phyloP scores from a whole-genome alignment of 306 rosid genomes.

The Prinsepia uniflora region DNA sequence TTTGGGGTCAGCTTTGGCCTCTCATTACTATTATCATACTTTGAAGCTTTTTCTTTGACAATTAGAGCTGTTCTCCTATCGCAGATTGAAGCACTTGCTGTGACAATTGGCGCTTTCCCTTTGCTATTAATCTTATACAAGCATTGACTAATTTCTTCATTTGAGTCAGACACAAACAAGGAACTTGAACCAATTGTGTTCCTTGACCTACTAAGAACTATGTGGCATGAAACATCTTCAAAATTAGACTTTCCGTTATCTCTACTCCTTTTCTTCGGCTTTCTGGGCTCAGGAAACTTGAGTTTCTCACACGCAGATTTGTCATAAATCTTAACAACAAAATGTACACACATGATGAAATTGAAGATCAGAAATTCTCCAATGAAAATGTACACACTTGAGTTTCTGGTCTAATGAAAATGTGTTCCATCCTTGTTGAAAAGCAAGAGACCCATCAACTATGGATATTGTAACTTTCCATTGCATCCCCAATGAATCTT shows the following conservation, averaged over 20 bases:
- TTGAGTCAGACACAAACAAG: conserved; percentile 20
- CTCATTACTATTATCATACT: conserved; percentile 8
- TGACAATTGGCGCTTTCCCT: conserved; percentile 1
- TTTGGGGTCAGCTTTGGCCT: conserved; percentile 3
- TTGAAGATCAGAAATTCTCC: conserved; percentile 57
- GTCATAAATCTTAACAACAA: conserved; percentile 50
- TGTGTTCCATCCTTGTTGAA: conserved; percentile 57
- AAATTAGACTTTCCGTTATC: conserved; percentile 5
- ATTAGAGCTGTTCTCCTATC: conserved; percentile 5
- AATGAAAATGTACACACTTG: no score
- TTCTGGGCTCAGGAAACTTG: conserved; percentile 23
- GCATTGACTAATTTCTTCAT: conserved; percentile 12
- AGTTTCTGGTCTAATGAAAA: conserved; percentile 48
- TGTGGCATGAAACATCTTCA: conserved; percentile 9
- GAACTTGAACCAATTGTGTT: conserved; percentile 16
- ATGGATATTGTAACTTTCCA: conserved; percentile 43
- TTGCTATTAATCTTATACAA: neutral
- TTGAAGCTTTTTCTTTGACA: conserved; percentile 16
- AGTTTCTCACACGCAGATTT: conserved; percentile 49
- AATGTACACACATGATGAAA: conserved; percentile 31
- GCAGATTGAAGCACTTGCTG: conserved; percentile 14
- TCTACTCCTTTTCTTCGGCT: conserved; percentile 30
- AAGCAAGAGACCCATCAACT: conserved; percentile 38
- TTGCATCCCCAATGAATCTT: conserved; percentile 45
- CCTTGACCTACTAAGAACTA: conserved; percentile 9